Percentiles rank a stretch among this genome's conserved stretches.
Evolutionary conservation across 1,284 basidiomycete species (phyloP).

Genomic region (Boletus semigastroideus): DNA sequence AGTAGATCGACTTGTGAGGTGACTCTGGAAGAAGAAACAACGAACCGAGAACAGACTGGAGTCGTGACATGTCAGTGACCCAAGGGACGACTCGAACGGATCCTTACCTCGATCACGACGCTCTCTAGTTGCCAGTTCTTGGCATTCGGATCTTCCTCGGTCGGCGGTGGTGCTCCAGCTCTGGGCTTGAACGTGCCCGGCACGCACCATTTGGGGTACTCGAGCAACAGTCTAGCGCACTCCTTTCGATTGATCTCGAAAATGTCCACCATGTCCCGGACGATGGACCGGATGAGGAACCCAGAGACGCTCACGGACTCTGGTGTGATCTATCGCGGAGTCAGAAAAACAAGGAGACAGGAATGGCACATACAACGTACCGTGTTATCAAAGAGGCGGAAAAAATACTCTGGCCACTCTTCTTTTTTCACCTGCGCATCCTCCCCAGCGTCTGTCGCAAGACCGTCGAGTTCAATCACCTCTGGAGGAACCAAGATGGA

Average conservation of each 20-base stretch:
- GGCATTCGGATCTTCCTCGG: constrained; percentile 48
- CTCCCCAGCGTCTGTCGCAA: constrained; percentile 62
- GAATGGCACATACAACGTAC: constrained; percentile 41
- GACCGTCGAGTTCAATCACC: constrained; percentile 73
- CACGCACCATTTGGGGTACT: constrained; percentile 84
- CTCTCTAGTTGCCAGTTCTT: constrained; percentile 81
- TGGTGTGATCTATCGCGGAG: constrained; percentile 63
- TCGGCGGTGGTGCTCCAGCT: constrained; percentile 50
- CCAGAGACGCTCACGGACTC: constrained; percentile 71
- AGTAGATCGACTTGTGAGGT: constrained; percentile 81
- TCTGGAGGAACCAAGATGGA: constrained; percentile 86
- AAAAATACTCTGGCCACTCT: constrained; percentile 73
- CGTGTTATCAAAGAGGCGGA: constrained; percentile 78
- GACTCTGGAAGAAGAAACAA: constrained; percentile 80
- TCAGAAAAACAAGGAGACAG: constrained; percentile 3
- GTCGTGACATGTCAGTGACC: constrained; percentile 2
- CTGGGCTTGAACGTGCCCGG: constrained; percentile 82
- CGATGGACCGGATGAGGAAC: constrained; percentile 75
- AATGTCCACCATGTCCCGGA: constrained; percentile 86
- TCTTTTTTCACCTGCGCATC: constrained; percentile 71
- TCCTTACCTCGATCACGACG: constrained; percentile 71
- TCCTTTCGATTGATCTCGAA: constrained; percentile 98
- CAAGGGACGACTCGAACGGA: neutral
- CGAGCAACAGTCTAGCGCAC: constrained; percentile 83
- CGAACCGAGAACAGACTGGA: constrained; percentile 71